Evolutionary conservation across 1,139 yeast genomes (phyloP), one percentile per base, ranked within the genome.

Genomic region (Saccharomyces hybrid): DNA sequence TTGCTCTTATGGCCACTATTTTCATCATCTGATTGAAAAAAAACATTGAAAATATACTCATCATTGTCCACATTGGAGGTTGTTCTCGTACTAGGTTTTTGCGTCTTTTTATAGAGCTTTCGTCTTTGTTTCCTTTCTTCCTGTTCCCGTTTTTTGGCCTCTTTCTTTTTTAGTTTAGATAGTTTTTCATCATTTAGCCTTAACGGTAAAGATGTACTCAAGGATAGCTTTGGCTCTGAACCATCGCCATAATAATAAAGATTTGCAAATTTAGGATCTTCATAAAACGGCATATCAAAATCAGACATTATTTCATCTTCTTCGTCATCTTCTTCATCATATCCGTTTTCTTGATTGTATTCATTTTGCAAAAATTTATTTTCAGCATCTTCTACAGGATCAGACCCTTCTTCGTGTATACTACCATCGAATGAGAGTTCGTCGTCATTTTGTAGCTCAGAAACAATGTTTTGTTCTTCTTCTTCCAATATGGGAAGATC

Each of bases 401-500:
- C 70, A 9, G 62, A 55, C 5, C 69, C 69, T 7, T 62, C 65
- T 54, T 66, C 69, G 53, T 64, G 69, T 28, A 66, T 62, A 52
- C 69, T 66, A 42, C 70, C 71, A 53, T 67, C 67, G 47, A 70
- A 66, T 1, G 73, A 69, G 16, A 68, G 60, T 2, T 69, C 72
- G 55, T 71, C 73, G 53, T 70, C 74, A 56, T 74, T 73, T 55
- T 74, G 73, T 51, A 70, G 63, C 50, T 73, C 75, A 42, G 66
- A 62, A 2, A 77, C 70, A 56, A 78, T 72, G 42, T 78, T 78
- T 55, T 76, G 75, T 19, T 79, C 79, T 59, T 78, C 82, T 56
- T 74, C 75, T 54, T 72, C 73, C 55, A 78, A 60, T 27, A 78
- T 61, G 75, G 64, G 81, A 75, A 58, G 76, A 77, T 55, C 86